These are phyloP conservation scores for Acacia confusa DNA, from an alignment of 306 rosid species.

Conservation along the genomic window DNA sequence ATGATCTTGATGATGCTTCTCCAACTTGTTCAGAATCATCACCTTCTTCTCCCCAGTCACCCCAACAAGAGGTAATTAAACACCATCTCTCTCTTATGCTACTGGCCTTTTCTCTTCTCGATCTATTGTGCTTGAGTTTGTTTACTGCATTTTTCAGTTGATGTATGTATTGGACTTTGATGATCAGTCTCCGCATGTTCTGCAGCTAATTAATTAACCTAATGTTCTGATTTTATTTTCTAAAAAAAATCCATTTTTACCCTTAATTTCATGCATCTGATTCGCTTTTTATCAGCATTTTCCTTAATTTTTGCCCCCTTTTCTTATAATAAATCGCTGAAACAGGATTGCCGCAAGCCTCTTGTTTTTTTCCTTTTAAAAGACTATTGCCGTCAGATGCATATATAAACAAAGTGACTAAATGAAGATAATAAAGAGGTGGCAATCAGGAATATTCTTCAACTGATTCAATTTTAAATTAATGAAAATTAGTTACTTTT, in stretches of 20 bases:
- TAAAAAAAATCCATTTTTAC: too few relatives aligned
- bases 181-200: not conserved
- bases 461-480: not conserved
- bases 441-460: not conserved
- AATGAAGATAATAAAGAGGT: not conserved
- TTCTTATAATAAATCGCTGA: not conserved
- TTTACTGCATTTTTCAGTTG: conserved; percentile 9
- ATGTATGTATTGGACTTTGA: not conserved
- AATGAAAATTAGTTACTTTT: not conserved
- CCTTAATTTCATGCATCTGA: not conserved
- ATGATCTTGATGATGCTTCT: conserved; percentile 44
- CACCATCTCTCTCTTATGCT: not conserved
- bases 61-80: conserved; percentile 40
- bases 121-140: not conserved
- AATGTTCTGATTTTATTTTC: not conserved
- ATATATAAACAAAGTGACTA: not conserved
- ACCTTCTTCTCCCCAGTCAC: conserved; percentile 26
- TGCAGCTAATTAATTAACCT: not conserved
- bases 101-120: not conserved
- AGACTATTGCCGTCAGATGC: not conserved
- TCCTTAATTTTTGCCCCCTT: not conserved
- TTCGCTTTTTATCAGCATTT: not conserved
- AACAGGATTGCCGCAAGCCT: not conserved
- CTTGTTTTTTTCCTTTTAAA: not conserved
- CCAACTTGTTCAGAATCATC: conserved; percentile 47